Conservation (phyloP, 148 eudicot species). For the Vaccinium corymbosum region DNA sequence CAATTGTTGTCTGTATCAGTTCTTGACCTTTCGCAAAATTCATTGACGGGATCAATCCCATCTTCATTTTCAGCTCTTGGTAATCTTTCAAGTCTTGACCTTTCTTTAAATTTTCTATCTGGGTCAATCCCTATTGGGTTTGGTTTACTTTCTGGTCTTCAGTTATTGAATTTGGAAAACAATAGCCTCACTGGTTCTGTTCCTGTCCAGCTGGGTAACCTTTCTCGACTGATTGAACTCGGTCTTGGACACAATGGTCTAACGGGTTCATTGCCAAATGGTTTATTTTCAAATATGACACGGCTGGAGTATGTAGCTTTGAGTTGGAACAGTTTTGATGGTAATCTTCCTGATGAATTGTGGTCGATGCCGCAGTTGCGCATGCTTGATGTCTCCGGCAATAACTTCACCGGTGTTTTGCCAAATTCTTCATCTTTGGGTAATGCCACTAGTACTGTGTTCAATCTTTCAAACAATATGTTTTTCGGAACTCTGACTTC, state of each 20-base stretch:
- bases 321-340: constrained; percentile 21
- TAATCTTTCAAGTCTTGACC: constrained; percentile 27
- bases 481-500: constrained; percentile 33
- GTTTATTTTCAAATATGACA: constrained; percentile 17
- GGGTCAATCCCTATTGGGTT: constrained; percentile 29
- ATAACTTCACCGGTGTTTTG: constrained; percentile 33
- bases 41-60: constrained; percentile 35
- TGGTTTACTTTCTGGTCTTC: constrained; percentile 26
- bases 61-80: constrained; percentile 21
- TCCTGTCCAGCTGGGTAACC: constrained; percentile 33
- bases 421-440: constrained; percentile 13
- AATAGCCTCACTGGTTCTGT: constrained; percentile 29
- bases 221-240: constrained; percentile 29
- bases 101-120: constrained; percentile 33
- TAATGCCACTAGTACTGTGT: constrained; percentile 12
- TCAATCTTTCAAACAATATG: constrained; percentile 33
- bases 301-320: constrained; percentile 19
- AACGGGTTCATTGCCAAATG: constrained; percentile 19
- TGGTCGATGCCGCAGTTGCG: constrained; percentile 19
- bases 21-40: constrained; percentile 33
- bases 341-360: constrained; percentile 18
- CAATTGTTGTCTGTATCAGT: constrained; percentile 18
- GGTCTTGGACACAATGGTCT: constrained; percentile 28
- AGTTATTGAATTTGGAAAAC: constrained; percentile 25
- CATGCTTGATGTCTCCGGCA: constrained; percentile 31